Percentiles rank a stretch among this genome's conserved stretches.
Evolutionary conservation across 2,329 filamentous ascomycete genomes (phyloP).

Genomic region (Colletotrichum tamarilloi): DNA sequence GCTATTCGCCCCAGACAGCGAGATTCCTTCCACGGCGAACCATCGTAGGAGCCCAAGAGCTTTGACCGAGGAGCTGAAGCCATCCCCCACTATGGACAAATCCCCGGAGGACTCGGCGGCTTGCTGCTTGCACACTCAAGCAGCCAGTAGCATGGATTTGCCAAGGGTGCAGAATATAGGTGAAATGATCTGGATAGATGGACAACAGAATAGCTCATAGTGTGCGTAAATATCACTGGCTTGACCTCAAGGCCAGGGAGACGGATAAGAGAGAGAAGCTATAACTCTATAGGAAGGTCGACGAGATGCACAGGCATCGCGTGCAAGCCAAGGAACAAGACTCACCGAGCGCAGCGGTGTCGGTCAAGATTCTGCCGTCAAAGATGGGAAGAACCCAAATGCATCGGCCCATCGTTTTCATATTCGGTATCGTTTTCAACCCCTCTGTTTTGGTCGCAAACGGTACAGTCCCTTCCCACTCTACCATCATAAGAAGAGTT

Average conservation of each 20-base stretch:
- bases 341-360: slow-evolving; percentile 26
- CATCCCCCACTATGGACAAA: background rate
- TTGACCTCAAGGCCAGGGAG: background rate
- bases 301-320: slow-evolving; percentile 6
- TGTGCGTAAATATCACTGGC: background rate
- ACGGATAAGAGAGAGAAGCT: background rate
- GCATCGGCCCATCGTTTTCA: slow-evolving; percentile 12
- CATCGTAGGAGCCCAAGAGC: background rate
- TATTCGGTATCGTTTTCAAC: background rate
- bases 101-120: background rate
- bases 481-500: slow-evolving; percentile 2
- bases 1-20: background rate
- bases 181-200: background rate
- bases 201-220: background rate
- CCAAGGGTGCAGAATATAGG: background rate
- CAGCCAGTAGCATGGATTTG: slow-evolving; percentile 3
- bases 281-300: slow-evolving; percentile 16
- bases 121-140: background rate
- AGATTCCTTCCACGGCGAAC: background rate
- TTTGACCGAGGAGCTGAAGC: background rate
- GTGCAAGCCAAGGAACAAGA: slow-evolving; percentile 2
- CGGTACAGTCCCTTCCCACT: slow-evolving; percentile 12
- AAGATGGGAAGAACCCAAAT: background rate
- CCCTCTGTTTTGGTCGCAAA: slow-evolving; percentile 24
- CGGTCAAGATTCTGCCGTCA: background rate